Base-by-base conservation (phyloP, 2,329 filamentous ascomycete genomes). In the Aspergillus felis region DNA sequence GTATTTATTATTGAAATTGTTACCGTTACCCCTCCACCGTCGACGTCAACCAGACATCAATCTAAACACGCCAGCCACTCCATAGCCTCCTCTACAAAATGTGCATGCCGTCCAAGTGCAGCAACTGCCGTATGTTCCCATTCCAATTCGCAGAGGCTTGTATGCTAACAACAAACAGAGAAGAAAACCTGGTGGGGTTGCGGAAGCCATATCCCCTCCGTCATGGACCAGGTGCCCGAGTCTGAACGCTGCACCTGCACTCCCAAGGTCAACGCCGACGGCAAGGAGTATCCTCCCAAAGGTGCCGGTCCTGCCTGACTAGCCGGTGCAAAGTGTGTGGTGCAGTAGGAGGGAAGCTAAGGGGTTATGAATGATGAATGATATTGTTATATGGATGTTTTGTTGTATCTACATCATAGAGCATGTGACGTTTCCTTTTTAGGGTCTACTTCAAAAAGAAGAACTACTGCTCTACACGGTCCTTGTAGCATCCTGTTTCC, bases 131-230 rank as follows among this genome's bases (percentile, higher is more conserved):
- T 88, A 80, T 66, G 84, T 78, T 42, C 20, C 25, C 42, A 47
- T 22, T 41, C n/a, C 17, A 50, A 5, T 14, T n/a, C 27, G 28
- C 10, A n/a, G 3, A 6, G 42, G 68, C 57, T 50, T 50, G n/a
- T n/a, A n/a, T n/a, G 20, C 20, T 20, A 49, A 51, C 4, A 38
- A 32, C 46, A 22, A 8, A 20, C 48, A 85, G 85, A 79, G 59
- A 87, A 87, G 68, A 73, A 75, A 44, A 82, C 84, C 55, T 89
- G 87, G 87, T 84, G 79, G 75, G 87, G 86, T 60, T 89, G 87
- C 72, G 86, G 86, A 61, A 77, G 65, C 59, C 84, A 89, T 74
- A 77, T 88, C 63, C 75, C 83, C 12, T 71, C 71, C 17, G 86
- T 90, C 64, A 83, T 91, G 78, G 83, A 87, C 70, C 66, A 71